Conservation (phyloP, 495 filamentous ascomycete genomes). For the Aspergillus funiculosus region DNA sequence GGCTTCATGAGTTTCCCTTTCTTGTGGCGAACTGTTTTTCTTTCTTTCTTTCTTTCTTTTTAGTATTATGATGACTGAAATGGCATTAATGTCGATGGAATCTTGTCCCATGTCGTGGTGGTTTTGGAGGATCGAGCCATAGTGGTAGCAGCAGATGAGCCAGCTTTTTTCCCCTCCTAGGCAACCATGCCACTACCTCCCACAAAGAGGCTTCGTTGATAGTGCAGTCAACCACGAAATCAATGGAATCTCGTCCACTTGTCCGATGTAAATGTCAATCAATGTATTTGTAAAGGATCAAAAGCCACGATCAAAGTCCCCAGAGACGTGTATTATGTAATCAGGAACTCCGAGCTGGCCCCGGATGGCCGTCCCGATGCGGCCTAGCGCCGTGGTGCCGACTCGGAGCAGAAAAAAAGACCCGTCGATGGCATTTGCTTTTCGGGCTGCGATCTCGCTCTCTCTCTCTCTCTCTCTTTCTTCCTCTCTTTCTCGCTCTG, state of each 20-base stretch:
- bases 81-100: constrained; percentile 11
- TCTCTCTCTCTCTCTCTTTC: constrained; percentile 9
- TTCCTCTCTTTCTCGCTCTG: constrained; percentile 11
- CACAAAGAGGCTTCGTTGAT: constrained; percentile 3
- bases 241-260: neutral
- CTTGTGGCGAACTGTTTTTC: constrained; percentile 13
- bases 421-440: neutral
- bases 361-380: constrained; percentile 14
- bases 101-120: constrained; percentile 1
- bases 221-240: neutral
- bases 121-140: neutral
- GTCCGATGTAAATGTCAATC: too few species aligned
- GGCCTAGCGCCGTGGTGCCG: constrained; percentile 30
- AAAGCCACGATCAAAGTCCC: neutral
- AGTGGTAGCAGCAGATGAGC: neutral
- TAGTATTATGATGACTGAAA: constrained; percentile 15
- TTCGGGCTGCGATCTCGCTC: constrained; percentile 12
- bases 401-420: constrained; percentile 20
- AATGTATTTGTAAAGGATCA: too few species aligned
- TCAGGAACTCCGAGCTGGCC: constrained; percentile 2
- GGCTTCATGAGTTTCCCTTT: constrained; percentile 14
- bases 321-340: constrained; percentile 14
- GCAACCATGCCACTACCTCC: neutral
- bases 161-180: neutral
- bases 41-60: constrained; percentile 4